Base-by-base conservation (phyloP, 345 rosid genomes). In the Odontarrhena argentea region DNA sequence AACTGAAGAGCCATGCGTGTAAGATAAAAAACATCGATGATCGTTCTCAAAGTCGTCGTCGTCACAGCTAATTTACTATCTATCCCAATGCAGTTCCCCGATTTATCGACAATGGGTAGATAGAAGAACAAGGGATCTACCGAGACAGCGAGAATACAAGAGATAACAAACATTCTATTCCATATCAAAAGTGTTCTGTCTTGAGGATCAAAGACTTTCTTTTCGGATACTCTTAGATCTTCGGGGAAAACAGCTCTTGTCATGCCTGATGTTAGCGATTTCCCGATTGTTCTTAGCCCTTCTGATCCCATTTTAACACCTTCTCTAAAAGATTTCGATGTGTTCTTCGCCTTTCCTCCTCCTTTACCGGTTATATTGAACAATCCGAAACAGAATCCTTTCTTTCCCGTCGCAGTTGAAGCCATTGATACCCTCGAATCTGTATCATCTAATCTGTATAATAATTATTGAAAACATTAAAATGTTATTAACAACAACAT, bases 41-140 rank as follows among this genome's bases (percentile, higher is more conserved):
- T 9, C 6, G 93, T 86, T 75, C 97, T 77, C 10, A 80, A 42
- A 3, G 85, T 79, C 3, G 87, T 83, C 2, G 83, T 85, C 42
- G 87, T 69, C 12, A 77, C 83, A n/a, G 93, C 96, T 57, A 88
- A 72, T 0, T 70, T 48, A 36, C 66, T 72, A 53, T 91, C 92
- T 49, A 88, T 73, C 2, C 85, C 89, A 9, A 91, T 83, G 80
- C 96, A 91, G 36, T 60, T 41, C 25, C 76, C 55, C 6, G 60
- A 22, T 13, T 77, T 56, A 65, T 91, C 78, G 74, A 88, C 85
- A 62, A 83, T 77, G 5, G 96, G 97, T 32, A 91, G 89, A 65
- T 91, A 91, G 53, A 91, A 83, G 67, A 88, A 91, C 65, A 88
- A 60, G 55, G 96, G 97, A 73, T 91, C 97, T 5, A 91, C 70